Conservation (phyloP, 2,329 filamentous ascomycete species). For the Hymenotorrendiella dingleyae region DNA sequence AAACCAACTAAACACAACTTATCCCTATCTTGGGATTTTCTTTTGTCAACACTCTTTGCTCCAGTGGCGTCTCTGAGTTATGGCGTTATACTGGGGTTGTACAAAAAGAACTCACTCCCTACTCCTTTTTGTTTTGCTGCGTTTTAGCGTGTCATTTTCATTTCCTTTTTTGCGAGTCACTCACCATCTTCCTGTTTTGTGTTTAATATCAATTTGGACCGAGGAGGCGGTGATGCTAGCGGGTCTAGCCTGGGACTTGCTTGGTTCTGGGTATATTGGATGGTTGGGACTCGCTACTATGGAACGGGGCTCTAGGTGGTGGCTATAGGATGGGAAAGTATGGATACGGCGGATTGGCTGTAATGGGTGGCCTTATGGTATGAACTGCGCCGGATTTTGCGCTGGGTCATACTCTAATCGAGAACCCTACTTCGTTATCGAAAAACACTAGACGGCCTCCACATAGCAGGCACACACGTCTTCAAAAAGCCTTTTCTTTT, state of each 20-base stretch:
- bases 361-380: neutral
- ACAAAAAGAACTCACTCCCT: conserved; percentile 9
- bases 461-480: neutral
- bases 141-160: conserved; percentile 16
- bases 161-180: conserved; percentile 1
- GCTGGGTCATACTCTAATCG: conserved; percentile 1
- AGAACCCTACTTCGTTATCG: neutral
- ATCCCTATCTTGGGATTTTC: neutral
- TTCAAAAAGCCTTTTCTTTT: neutral
- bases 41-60: conserved; percentile 9
- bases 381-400: neutral
- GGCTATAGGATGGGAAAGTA: neutral
- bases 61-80: conserved; percentile 3
- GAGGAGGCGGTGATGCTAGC: neutral
- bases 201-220: neutral
- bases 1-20: conserved; percentile 2
- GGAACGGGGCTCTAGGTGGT: neutral
- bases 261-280: conserved; percentile 1
- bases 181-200: neutral
- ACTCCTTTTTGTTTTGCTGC: conserved; percentile 17
- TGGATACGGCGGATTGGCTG: neutral
- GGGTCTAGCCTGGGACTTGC: conserved; percentile 5
- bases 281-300: neutral
- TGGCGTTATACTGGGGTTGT: conserved; percentile 3
- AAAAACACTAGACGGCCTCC: neutral